Base-by-base conservation (phyloP, 1,139 yeast species). In the Martiniozyma asiatica region DNA sequence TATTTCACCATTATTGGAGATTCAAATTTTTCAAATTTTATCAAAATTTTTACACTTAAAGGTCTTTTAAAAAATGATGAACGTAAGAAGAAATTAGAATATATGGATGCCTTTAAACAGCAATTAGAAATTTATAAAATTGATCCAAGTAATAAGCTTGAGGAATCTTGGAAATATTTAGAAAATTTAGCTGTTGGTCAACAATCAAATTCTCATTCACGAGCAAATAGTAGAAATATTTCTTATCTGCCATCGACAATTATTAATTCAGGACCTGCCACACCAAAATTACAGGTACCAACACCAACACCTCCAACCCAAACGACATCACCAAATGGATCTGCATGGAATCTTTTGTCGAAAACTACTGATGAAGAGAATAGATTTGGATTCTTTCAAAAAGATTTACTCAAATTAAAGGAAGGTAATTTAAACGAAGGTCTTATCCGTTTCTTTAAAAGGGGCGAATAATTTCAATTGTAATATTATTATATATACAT, bases 1-100 rank as follows among this genome's bases (percentile, higher is more conserved):
- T 82, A 82, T 51, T 71, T 81, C 48, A 65, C 65, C 37, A 58
- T 77, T 14, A 65, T 82, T 37, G 78, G 78, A 4, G 94, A 82
- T 51, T 63, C 62, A 31, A 72, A 75, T 13, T 52, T 67, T 16
- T 53, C 57, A 11, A 82, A 82, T 45, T 81, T 81, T 47, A 50
- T 56, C 36, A 81, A 79, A 47, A 58, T 82, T 5, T 58, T 82
- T 33, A 68, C 63, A 20, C 59, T 81, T 37, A 81, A 80, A 51
- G 76, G 78, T 6, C 58, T 74, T 14, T 38, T 60, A 2, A 38
- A 43, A 8, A 40, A 36, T 20, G 39, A 39, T 24, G 42, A 43
- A 19, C 55, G 56, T 32, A 47, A 52, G 20, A 65, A 63, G 31
- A 72, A 68, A 29, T 48, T 53, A 24, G 64, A 66, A 40, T 76